A percentile compares a stretch with the other conserved stretches of the same genome.
phyloP scores from a whole-genome alignment of 2,329 filamentous ascomycete genomes.

The Dichotomopilus funicola region DNA sequence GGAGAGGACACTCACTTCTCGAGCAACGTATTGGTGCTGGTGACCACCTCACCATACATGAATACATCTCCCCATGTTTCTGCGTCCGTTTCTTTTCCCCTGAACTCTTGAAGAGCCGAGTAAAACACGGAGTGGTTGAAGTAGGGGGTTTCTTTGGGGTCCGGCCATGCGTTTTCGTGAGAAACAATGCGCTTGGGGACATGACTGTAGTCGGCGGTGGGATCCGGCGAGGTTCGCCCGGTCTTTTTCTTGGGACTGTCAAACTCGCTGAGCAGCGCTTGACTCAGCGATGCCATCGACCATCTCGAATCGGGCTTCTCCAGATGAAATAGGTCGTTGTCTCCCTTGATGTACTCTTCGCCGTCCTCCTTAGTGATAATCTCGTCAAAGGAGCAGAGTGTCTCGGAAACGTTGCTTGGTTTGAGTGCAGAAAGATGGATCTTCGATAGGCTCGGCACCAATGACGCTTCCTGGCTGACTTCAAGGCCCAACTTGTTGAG shows the following conservation, averaged over 20 bases:
- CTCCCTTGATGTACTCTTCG: constrained; percentile 68
- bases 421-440: constrained; percentile 72
- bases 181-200: constrained; percentile 67
- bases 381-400: constrained; percentile 61
- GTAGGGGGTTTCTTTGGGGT: constrained; percentile 67
- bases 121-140: constrained; percentile 83
- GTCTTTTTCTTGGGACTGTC: constrained; percentile 22
- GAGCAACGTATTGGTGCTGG: constrained; percentile 86
- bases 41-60: constrained; percentile 86
- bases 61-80: constrained; percentile 68
- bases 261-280: constrained; percentile 40
- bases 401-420: constrained; percentile 56
- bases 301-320: constrained; percentile 59
- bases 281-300: constrained; percentile 49
- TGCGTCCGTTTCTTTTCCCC: constrained; percentile 48
- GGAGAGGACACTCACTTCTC: constrained; percentile 59
- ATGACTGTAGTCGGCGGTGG: constrained; percentile 57
- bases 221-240: constrained; percentile 20
- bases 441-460: constrained; percentile 71
- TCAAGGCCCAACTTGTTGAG: constrained; percentile 75
- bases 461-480: constrained; percentile 61
- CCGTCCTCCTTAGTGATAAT: constrained; percentile 60
- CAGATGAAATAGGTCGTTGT: constrained; percentile 76
- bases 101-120: constrained; percentile 61
- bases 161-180: constrained; percentile 62